Percentiles rank a stretch among this genome's conserved stretches.
Evolutionary conservation across 306 rosid genomes (phyloP).

Genomic region (Fragaria vesca): DNA sequence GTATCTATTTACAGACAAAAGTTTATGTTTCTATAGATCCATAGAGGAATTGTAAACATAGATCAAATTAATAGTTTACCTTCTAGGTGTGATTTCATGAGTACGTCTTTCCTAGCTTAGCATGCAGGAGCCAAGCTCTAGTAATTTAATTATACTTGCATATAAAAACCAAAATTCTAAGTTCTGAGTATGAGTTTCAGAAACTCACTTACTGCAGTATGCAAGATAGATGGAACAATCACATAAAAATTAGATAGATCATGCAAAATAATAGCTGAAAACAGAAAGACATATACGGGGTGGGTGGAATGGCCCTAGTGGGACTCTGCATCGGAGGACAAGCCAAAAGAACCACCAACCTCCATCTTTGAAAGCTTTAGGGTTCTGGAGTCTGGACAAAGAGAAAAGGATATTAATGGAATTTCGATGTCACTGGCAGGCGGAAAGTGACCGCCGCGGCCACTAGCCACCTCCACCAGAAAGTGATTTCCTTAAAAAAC

Average conservation of each 20-base stretch:
- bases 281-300: not conserved
- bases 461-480: not conserved
- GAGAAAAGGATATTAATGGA: not conserved
- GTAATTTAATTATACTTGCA: not conserved
- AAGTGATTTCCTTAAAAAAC: conserved; percentile 11
- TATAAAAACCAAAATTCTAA: not conserved
- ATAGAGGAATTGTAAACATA: too few relatives aligned
- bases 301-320: conserved; percentile 2
- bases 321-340: not conserved
- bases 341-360: not conserved
- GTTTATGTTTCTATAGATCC: too few relatives aligned
- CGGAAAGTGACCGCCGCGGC: conserved; percentile 15
- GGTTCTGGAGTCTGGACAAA: not conserved
- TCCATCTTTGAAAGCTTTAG: not conserved
- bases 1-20: not conserved
- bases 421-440: not conserved
- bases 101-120: too few relatives aligned
- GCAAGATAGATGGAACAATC: not conserved
- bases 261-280: not conserved
- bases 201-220: not conserved
- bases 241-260: not conserved
- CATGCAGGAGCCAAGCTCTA: too few relatives aligned
- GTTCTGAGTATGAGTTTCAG: not conserved
- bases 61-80: too few relatives aligned
- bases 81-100: too few relatives aligned